phyloP scores from a whole-genome alignment of 2,329 filamentous ascomycete species.

The Xylaria multiplex region DNA sequence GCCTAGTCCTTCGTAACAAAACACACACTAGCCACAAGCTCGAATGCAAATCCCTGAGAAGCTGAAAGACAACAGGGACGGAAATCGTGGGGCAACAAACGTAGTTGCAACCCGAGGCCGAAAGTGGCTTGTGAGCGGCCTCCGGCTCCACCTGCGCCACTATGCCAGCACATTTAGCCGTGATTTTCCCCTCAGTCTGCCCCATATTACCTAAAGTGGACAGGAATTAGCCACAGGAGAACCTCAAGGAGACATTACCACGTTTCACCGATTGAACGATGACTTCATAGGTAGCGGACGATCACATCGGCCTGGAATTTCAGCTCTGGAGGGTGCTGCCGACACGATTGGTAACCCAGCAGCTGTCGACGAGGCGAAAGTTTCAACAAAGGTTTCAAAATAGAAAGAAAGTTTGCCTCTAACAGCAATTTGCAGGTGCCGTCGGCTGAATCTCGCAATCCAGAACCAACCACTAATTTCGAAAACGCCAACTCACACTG shows the following conservation, averaged over 20 bases:
- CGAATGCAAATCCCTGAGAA: conserved; percentile 28
- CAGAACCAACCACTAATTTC: conserved; percentile 2
- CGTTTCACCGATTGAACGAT: conserved; percentile 25
- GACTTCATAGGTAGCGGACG: conserved; percentile 30
- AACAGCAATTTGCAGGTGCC: not conserved
- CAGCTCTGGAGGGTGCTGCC: not conserved
- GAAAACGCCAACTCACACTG: conserved; percentile 33
- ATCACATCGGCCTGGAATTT: conserved; percentile 1
- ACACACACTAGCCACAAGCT: conserved; percentile 1
- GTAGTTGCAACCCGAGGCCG: conserved; percentile 21
- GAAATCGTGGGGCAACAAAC: conserved; percentile 29
- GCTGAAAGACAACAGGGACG: conserved; percentile 28
- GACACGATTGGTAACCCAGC: not conserved
- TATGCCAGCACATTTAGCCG: conserved; percentile 26
- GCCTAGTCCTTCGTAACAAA: too few species aligned
- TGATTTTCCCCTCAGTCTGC: conserved; percentile 6
- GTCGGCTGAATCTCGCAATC: not conserved
- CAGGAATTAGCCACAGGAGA: conserved; percentile 30
- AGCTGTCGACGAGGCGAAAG: not conserved
- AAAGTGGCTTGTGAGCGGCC: conserved; percentile 37
- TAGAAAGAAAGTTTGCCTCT: not conserved
- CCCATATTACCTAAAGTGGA: conserved; percentile 21
- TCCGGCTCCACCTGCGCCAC: conserved; percentile 30
- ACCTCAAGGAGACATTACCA: conserved; percentile 26
- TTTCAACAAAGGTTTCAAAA: too few species aligned